Evolutionary conservation across 208 protist genomes (phyloP).

Genomic region (Entamoeba invadens): DNA sequence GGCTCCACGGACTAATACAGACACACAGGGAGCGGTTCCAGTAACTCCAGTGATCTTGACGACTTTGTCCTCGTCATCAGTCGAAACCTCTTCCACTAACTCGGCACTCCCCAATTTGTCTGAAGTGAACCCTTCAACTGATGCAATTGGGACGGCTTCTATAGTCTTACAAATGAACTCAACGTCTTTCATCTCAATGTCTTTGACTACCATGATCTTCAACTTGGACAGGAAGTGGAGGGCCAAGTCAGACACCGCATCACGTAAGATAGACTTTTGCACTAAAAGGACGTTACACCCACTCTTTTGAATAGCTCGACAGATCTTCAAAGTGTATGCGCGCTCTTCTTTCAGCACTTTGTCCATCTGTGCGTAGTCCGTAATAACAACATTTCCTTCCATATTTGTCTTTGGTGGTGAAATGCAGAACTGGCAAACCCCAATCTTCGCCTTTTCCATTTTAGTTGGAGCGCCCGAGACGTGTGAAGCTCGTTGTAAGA

Average conservation of each 20-base stretch:
- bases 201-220: constrained; percentile 91
- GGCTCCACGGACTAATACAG: constrained; percentile 76
- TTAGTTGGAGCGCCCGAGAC: constrained; percentile 26
- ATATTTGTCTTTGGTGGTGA: constrained; percentile 95
- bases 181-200: constrained; percentile 93
- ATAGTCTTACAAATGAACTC: constrained; percentile 90
- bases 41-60: constrained; percentile 76
- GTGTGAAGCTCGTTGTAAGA: constrained; percentile 26
- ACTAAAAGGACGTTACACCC: constrained; percentile 96
- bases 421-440: constrained; percentile 93
- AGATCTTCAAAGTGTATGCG: constrained; percentile 83
- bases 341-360: constrained; percentile 83
- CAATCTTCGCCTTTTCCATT: constrained; percentile 90
- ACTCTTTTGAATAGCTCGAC: constrained; percentile 84
- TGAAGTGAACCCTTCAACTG: constrained; percentile 72
- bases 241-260: constrained; percentile 84
- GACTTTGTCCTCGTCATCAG: constrained; percentile 59
- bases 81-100: constrained; percentile 28
- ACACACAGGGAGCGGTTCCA: constrained; percentile 65
- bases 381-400: constrained; percentile 75
- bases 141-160: constrained; percentile 79
- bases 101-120: constrained; percentile 74
- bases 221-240: constrained; percentile 92
- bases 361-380: constrained; percentile 68
- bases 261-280: constrained; percentile 88